Evolutionary conservation across 1,139 yeast species (phyloP).

Genomic region (Kodamaea plutei): DNA sequence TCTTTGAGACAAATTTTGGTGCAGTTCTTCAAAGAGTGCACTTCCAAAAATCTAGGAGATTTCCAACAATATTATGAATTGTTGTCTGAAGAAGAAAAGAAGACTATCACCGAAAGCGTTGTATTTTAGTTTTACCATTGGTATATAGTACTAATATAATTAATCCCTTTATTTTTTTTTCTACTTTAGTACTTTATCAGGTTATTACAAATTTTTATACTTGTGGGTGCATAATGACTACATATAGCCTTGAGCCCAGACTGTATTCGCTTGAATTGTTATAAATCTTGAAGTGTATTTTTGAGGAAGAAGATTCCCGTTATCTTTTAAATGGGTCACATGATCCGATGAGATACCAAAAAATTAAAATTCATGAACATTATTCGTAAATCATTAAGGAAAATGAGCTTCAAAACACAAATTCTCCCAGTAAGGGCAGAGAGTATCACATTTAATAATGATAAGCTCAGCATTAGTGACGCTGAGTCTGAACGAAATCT

Average conservation of each 20-base stretch:
- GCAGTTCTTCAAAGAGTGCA: slow-evolving; percentile 63
- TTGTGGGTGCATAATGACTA: too few species aligned
- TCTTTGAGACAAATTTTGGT: slow-evolving; percentile 46
- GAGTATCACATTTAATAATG: slow-evolving; percentile 24
- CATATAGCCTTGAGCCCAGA: too few species aligned
- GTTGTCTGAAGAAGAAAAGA: slow-evolving; percentile 56
- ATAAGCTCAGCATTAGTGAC: slow-evolving; percentile 39
- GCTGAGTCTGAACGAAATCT: slow-evolving; percentile 47
- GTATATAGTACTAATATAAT: too few species aligned
- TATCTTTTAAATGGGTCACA: too few species aligned
- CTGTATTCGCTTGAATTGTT: too few species aligned
- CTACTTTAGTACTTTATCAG: too few species aligned
- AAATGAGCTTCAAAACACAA: slow-evolving; percentile 23
- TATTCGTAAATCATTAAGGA: slow-evolving; percentile 3
- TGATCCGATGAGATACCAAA: too few species aligned
- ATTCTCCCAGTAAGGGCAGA: slow-evolving; percentile 30
- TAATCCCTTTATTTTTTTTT: too few species aligned
- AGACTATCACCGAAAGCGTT: slow-evolving; percentile 45
- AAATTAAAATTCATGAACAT: not conserved
- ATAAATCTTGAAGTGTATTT: too few species aligned
- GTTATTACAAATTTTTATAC: too few species aligned
- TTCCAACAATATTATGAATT: slow-evolving; percentile 53
- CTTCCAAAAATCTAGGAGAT: slow-evolving; percentile 47
- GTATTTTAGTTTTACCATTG: slow-evolving; percentile 10
- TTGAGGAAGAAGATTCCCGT: too few species aligned